Conservation (phyloP, 2,329 filamentous ascomycete species). For the Sclerotinia spermophila region DNA sequence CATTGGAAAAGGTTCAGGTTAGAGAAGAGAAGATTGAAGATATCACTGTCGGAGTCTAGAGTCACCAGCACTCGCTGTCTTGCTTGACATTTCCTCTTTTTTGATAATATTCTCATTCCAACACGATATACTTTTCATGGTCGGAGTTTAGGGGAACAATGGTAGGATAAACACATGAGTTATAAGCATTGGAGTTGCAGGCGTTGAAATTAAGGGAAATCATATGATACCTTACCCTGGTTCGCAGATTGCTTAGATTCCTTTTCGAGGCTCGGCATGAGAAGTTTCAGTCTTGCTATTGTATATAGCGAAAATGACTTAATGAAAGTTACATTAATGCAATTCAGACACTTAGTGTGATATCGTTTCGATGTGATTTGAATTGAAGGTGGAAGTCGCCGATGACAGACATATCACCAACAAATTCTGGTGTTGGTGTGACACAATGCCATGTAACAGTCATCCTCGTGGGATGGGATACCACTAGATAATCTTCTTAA, state of each 20-base stretch:
- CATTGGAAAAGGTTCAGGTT: constrained; percentile 29
- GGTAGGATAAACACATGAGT: constrained; percentile 10
- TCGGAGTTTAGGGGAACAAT: constrained; percentile 1
- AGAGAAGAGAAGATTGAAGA: constrained; percentile 22
- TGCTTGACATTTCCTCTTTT: background rate
- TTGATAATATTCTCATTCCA: background rate
- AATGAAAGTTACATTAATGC: constrained; percentile 2
- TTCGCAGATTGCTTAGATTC: constrained; percentile 4
- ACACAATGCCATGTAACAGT: background rate
- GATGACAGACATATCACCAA: background rate
- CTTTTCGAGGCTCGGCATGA: background rate
- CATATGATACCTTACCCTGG: constrained; percentile 13
- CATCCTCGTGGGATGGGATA: background rate
- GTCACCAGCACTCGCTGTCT: constrained; percentile 2
- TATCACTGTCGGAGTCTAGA: constrained; percentile 15
- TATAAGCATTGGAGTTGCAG: constrained; percentile 16
- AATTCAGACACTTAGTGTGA: background rate
- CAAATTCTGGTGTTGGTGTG: background rate
- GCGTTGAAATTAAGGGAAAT: constrained; percentile 10
- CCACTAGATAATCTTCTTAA: background rate
- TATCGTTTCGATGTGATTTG: background rate
- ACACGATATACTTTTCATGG: background rate
- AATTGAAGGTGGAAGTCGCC: background rate
- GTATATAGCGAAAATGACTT: constrained; percentile 1
- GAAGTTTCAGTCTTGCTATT: background rate